phyloP scores from a whole-genome alignment of 768 basidiomycete genomes.

The Paxillus ammoniavirescens region DNA sequence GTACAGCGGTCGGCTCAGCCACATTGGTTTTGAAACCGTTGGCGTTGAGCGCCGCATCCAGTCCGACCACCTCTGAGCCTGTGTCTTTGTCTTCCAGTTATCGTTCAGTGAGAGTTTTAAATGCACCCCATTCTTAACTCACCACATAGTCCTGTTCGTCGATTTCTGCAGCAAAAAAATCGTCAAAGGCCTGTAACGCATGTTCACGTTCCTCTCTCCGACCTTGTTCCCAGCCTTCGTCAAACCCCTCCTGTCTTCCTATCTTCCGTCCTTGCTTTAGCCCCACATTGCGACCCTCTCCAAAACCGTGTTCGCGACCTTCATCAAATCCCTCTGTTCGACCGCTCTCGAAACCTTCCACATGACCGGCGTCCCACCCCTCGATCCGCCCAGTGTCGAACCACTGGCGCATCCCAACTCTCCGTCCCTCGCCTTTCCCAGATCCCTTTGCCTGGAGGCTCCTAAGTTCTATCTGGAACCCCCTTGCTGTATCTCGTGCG shows the following conservation, averaged over 20 bases:
- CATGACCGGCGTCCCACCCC: slow-evolving; percentile 46
- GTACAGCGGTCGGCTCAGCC: slow-evolving; percentile 23
- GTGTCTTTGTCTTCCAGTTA: slow-evolving; percentile 17
- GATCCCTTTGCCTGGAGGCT: slow-evolving; percentile 45
- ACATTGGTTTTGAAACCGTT: slow-evolving; percentile 5
- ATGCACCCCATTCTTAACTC: slow-evolving; percentile 9
- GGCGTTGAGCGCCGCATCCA: slow-evolving; percentile 24
- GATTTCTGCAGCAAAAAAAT: slow-evolving; percentile 48
- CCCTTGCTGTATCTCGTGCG: slow-evolving; percentile 42
- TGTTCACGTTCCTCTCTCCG: slow-evolving; percentile 49
- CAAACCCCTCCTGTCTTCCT: slow-evolving; percentile 30
- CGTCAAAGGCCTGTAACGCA: slow-evolving; percentile 58
- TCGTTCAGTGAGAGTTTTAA: slow-evolving; percentile 8
- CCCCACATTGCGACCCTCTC: slow-evolving; percentile 36
- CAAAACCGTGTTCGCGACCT: slow-evolving; percentile 41
- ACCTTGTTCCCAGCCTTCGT: slow-evolving; percentile 38
- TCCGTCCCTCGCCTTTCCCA: slow-evolving; percentile 41
- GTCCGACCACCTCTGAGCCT: slow-evolving; percentile 26
- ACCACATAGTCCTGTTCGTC: slow-evolving; percentile 26
- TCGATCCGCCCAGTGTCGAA: slow-evolving; percentile 44
- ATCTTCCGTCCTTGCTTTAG: slow-evolving; percentile 30
- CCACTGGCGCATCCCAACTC: slow-evolving; percentile 41
- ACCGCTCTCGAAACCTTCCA: slow-evolving; percentile 47
- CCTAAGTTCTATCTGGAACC: slow-evolving; percentile 42
- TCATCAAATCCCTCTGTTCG: slow-evolving; percentile 39